Percentiles rank a stretch among this genome's conserved stretches.
Evolutionary conservation across 148 eudicot species (phyloP).

Genomic region (Fagopyrum tataricum): DNA sequence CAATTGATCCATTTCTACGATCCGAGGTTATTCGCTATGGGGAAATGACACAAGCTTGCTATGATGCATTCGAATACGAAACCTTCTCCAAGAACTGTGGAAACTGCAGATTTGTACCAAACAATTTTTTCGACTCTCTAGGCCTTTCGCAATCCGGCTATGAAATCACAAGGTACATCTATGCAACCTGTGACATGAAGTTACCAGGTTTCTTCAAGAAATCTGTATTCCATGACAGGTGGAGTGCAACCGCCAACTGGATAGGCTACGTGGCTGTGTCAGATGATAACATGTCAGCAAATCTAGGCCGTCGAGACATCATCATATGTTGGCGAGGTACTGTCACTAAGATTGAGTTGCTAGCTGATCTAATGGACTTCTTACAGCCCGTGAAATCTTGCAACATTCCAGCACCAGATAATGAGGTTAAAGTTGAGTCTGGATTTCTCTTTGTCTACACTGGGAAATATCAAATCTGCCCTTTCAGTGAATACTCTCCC

Average conservation of each 20-base stretch:
- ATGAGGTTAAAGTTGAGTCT: conserved; percentile 23
- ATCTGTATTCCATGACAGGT: conserved; percentile 16
- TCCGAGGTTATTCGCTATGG: conserved; percentile 33
- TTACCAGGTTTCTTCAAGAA: conserved; percentile 25
- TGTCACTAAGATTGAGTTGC: conserved; percentile 26
- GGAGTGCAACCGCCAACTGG: conserved; percentile 40
- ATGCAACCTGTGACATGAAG: conserved; percentile 23
- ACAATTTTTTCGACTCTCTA: conserved; percentile 22
- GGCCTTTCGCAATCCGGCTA: conserved; percentile 21
- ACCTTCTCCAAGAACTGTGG: conserved; percentile 33
- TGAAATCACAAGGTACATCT: conserved; percentile 23
- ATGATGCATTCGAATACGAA: conserved; percentile 32
- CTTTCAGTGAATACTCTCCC: conserved; percentile 18
- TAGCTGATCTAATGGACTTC: conserved; percentile 24
- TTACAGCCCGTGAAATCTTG: conserved; percentile 17
- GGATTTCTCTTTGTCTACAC: conserved; percentile 39
- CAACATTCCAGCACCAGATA: conserved; percentile 22
- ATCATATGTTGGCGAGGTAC: conserved; percentile 36
- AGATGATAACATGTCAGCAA: conserved; percentile 25
- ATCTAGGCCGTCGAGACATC: conserved; percentile 34
- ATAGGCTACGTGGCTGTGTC: conserved; percentile 37
- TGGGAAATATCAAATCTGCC: conserved; percentile 21
- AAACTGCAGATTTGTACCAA: conserved; percentile 17
- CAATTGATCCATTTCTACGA: conserved; percentile 25
- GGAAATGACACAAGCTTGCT: conserved; percentile 41